phyloP scores from a whole-genome alignment of 768 basidiomycete genomes.

The Auricularia sp. region DNA sequence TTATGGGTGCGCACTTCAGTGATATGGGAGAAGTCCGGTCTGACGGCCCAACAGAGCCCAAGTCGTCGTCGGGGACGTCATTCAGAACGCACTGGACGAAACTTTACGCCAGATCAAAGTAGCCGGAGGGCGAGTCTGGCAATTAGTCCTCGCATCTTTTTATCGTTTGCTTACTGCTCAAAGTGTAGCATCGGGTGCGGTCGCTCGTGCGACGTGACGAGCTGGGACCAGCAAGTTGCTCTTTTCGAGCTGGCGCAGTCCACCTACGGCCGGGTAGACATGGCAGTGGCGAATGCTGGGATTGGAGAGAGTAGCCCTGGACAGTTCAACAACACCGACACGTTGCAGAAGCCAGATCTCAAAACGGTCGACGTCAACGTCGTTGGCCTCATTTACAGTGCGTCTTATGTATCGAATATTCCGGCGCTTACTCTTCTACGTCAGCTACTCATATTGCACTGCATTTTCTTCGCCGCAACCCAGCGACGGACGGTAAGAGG shows the following conservation, averaged over 20 bases:
- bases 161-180: neutral
- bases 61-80: neutral
- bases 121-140: neutral
- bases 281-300: conserved; percentile 5
- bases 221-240: conserved; percentile 2
- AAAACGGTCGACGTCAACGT: conserved; percentile 1
- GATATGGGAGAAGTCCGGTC: neutral
- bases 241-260: conserved; percentile 1
- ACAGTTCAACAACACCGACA: neutral
- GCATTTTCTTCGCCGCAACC: neutral
- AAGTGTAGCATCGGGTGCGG: neutral
- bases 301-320: neutral
- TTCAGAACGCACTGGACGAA: neutral
- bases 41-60: neutral
- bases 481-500: neutral
- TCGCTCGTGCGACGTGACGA: neutral
- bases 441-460: neutral
- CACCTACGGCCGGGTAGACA: neutral
- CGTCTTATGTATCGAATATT: neutral
- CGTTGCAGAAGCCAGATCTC: conserved; percentile 3
- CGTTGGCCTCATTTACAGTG: conserved; percentile 2
- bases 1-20: neutral
- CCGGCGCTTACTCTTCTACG: neutral
- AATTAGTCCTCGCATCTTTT: neutral
- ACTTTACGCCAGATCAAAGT: neutral